Evolutionary conservation across 169 alveolate genomes (phyloP), one percentile per base, ranked within the genome.

Genomic region (Blepharisma undulans): DNA sequence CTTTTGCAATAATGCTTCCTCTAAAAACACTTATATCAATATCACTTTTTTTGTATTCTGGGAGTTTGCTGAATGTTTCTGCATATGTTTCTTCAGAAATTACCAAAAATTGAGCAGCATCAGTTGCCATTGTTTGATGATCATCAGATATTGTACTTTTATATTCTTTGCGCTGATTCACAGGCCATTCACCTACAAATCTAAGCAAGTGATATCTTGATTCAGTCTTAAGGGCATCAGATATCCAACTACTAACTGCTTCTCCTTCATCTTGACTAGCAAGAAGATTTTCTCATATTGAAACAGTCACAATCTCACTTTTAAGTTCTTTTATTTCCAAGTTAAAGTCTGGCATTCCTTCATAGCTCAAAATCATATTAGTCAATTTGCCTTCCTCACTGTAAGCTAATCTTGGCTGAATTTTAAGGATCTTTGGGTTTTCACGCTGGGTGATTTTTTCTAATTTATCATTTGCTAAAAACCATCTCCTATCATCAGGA

Each of bases 71-170:
- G 10, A 21, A 0, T 8, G 19, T 7, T 29, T 48, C 27, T 48
- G 30, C 74, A 22, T 22, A 84, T 25, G 89, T 25, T 59, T 84
- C 89, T 84, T 84, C 89, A 59, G 79, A 36, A 21, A 84, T 22
- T 21, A 84, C 79, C 10, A 84, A 30, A n/a, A 84, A n/a, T 84
- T 84, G 78, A 12, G 79, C 74, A 21, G 8, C 10, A 8, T 84
- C 89, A 21, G 27, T 22, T n/a, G 34, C 33, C 79, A 21, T 59
- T 8, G 48, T 36, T 77, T 84, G 14, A 25, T 36, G 18, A 18
- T 84, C 78, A 19, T 33, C 87, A 25, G 36, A 22, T 14, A 30
- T 72, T 79, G 25, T 29, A n/a, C 87, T 32, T 79, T 79, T 10
- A 22, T 79, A 27, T 21, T 32, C 30, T 29, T 27, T 27, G 10